Percentiles rank a stretch among this genome's conserved stretches.
Conservation (phyloP, 2,329 filamentous ascomycete species). For the Hypocrella siamensis region DNA sequence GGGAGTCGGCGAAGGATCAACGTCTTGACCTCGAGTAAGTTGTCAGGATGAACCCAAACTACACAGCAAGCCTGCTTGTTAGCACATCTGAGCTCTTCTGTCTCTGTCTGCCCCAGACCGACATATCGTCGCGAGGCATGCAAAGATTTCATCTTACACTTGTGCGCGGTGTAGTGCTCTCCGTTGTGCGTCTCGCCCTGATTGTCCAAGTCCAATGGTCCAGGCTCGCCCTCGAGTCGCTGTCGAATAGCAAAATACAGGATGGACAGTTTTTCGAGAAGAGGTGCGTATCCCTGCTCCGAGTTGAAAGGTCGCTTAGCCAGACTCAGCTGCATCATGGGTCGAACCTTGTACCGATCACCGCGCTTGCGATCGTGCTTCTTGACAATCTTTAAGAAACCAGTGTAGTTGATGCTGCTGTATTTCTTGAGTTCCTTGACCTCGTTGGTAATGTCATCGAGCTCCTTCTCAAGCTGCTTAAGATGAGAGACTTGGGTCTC, state of each 20-base stretch:
- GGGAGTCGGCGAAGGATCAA: constrained; percentile 82
- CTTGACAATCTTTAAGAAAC: constrained; percentile 95
- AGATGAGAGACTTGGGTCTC: constrained; percentile 36
- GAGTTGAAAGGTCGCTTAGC: constrained; percentile 88
- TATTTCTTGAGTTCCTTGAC: constrained; percentile 90
- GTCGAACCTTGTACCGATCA: constrained; percentile 70
- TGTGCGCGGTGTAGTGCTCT: constrained; percentile 71
- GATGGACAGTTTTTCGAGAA: constrained; percentile 79
- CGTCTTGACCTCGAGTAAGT: constrained; percentile 93
- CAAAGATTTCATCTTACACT: too few species aligned
- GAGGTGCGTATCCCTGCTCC: constrained; percentile 71
- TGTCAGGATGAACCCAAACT: constrained; percentile 94
- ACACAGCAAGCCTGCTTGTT: neutral
- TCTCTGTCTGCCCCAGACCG: neutral
- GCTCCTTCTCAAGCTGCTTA: constrained; percentile 58
- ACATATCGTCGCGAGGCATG: too few species aligned
- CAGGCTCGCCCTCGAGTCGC: constrained; percentile 47
- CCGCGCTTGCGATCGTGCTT: constrained; percentile 95
- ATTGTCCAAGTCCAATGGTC: constrained; percentile 29
- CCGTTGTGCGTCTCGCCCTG: constrained; percentile 43
- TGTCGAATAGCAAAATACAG: constrained; percentile 94
- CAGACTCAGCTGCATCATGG: constrained; percentile 80
- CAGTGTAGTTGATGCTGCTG: constrained; percentile 92
- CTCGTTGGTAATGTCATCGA: constrained; percentile 79
- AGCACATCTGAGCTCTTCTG: constrained; percentile 14